A percentile compares a stretch with the other conserved stretches of the same genome.
phyloP scores from a whole-genome alignment of 805 yeast genomes.

The Lipomyces chichibuensis region DNA sequence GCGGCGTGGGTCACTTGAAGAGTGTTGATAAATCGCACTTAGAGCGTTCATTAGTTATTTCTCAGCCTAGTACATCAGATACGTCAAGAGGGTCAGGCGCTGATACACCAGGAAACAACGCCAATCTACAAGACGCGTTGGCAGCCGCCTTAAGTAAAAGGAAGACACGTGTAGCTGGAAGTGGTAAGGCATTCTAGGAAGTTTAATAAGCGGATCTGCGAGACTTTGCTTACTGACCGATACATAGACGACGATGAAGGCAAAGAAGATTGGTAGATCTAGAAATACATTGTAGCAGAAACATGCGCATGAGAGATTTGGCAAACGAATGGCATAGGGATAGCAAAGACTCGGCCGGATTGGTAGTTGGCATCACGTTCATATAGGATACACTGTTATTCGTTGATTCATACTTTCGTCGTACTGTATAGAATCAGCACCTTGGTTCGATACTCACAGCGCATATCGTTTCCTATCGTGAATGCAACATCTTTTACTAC shows the following conservation, averaged over 20 bases:
- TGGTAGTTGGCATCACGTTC: not conserved
- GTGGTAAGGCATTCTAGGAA: slow-evolving; percentile 42
- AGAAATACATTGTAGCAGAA: no score
- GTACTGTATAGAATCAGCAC: no score
- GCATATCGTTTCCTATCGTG: not conserved
- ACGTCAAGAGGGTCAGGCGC: slow-evolving; percentile 45
- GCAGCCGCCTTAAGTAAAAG: slow-evolving; percentile 83
- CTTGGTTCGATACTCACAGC: not conserved
- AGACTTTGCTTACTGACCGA: not conserved
- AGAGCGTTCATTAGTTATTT: slow-evolving; percentile 69
- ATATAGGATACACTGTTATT: not conserved
- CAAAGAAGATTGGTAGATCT: slow-evolving; percentile 25
- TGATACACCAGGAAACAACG: slow-evolving; percentile 54
- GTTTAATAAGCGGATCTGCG: not conserved
- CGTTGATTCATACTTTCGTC: not conserved
- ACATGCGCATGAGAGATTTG: not conserved
- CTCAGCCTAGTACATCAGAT: slow-evolving; percentile 8
- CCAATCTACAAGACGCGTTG: slow-evolving; percentile 78
- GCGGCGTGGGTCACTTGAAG: slow-evolving; percentile 67
- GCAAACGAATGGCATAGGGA: not conserved
- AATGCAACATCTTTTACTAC: no score
- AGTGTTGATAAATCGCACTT: slow-evolving; percentile 82
- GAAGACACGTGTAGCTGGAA: slow-evolving; percentile 76
- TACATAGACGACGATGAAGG: slow-evolving; percentile 20
- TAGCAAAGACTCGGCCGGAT: not conserved